Conservation (phyloP, 2,329 filamentous ascomycete species). For the Botrytis porri region DNA sequence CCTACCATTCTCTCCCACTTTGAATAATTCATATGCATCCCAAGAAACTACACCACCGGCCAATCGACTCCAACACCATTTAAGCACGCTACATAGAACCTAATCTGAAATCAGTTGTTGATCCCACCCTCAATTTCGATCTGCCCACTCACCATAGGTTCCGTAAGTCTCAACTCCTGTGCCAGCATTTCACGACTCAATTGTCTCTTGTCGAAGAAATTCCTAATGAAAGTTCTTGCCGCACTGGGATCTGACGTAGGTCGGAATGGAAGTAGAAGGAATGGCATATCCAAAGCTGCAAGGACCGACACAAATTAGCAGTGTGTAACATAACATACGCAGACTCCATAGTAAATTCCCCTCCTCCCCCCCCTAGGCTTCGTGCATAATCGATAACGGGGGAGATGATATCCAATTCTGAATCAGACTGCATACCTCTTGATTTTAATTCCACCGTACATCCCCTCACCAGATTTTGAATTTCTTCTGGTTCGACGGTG, state of each 20-base stretch:
- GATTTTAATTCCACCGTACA: slow-evolving; percentile 92
- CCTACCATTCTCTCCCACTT: slow-evolving; percentile 85
- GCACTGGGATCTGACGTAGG: slow-evolving; percentile 89
- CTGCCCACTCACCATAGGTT: slow-evolving; percentile 72
- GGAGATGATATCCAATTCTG: slow-evolving; percentile 24
- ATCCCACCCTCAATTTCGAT: slow-evolving; percentile 1
- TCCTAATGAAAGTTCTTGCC: slow-evolving; percentile 86
- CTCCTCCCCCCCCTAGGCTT: slow-evolving; percentile 18
- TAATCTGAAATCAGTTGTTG: slow-evolving; percentile 42
- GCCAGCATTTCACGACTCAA: slow-evolving; percentile 67
- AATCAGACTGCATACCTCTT: slow-evolving; percentile 65
- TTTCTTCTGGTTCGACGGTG: slow-evolving; percentile 82
- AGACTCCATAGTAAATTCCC: slow-evolving; percentile 11
- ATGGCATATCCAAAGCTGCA: slow-evolving; percentile 82
- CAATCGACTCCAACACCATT: slow-evolving; percentile 97
- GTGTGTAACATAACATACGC: slow-evolving; percentile 27
- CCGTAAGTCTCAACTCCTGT: slow-evolving; percentile 87
- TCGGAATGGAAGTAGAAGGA: slow-evolving; percentile 90
- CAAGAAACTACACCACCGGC: slow-evolving; percentile 90
- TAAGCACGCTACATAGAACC: slow-evolving; percentile 90
- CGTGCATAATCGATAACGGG: slow-evolving; percentile 33
- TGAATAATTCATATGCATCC: slow-evolving; percentile 96
- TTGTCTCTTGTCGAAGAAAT: slow-evolving; percentile 76
- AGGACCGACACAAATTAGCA: slow-evolving; percentile 28
- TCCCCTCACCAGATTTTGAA: slow-evolving; percentile 78